Base-by-base conservation (phyloP, 1,139 yeast species). In the Yamadazyma atlantica region DNA sequence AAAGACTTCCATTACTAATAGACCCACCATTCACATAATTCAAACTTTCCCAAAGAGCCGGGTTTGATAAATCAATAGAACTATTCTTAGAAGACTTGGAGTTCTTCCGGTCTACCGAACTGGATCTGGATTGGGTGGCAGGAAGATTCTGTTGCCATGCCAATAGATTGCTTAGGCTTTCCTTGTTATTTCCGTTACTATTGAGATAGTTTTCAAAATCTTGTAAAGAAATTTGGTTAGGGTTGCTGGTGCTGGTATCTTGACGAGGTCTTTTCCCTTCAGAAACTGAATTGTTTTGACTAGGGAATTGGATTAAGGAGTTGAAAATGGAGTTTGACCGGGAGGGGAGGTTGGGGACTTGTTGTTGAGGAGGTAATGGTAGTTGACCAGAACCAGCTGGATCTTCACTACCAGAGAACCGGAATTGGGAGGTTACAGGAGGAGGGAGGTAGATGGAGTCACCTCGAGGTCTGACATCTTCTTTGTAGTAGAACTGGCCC, bases 241-340 rank as follows among this genome's bases (percentile, higher is more conserved):
- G 10, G 19, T 21, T 30, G 12, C 16, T 28, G 13, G 48, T 40
- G 12, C 36, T 27, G 5, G 53, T 47, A 35, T 44, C 30, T 41
- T 50, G 54, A 17, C 52, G 47, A 17, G 53, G 39, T 12, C 22
- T 26, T 44, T 41, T 36, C 39, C 30, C 36, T 34, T 19, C 29
- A 24, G 37, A 47, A 15, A 28, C 12, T 1, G 71, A 64, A 43
- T 66, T 66, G 12, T 59, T 54, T 19, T 50, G 49, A 1, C 58
- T 58, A 3, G 75, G 74, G 17, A 69, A 52, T 46, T 70, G 73
- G 26, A 70, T 67, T 18, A 66, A 52, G 8, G 69, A 61, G 42
- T 66, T 66, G 50, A 70, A 70, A 10, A 70, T 68, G 44, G 73
- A 65, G 42, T 69, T 69, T 24, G 75, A 66, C 17, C 75, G 44